Evolutionary conservation across 495 filamentous ascomycete species (phyloP).

Genomic region (Annulohypoxylon moriforme): DNA sequence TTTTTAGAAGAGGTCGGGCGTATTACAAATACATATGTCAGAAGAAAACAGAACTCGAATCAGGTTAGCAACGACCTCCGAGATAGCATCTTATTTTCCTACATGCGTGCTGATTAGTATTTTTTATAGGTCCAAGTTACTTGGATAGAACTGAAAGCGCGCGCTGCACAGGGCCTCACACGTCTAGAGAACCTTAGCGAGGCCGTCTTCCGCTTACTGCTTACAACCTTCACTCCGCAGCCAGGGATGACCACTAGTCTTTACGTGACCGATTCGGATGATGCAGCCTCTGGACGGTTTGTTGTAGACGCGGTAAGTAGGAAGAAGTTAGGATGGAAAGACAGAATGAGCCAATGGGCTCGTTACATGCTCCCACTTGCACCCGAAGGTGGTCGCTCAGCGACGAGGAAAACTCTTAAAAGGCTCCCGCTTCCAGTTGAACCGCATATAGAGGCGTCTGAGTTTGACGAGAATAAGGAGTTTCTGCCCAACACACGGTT

Average conservation of each 20-base stretch:
- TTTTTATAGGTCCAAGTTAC: constrained; percentile 46
- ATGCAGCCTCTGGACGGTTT: constrained; percentile 35
- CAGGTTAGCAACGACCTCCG: constrained; percentile 33
- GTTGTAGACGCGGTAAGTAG: constrained; percentile 39
- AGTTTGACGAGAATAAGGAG: constrained; percentile 2
- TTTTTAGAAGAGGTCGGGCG: constrained; percentile 55
- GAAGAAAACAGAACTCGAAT: constrained; percentile 29
- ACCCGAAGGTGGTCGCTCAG: not conserved
- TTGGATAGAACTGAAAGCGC: constrained; percentile 52
- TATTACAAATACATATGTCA: constrained; percentile 57
- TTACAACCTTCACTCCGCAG: constrained; percentile 50
- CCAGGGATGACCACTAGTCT: constrained; percentile 37
- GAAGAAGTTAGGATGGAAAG: constrained; percentile 57
- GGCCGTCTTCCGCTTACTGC: constrained; percentile 56
- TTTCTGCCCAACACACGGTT: not conserved
- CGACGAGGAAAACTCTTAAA: not conserved
- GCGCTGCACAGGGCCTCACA: constrained; percentile 13
- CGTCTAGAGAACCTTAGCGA: constrained; percentile 50
- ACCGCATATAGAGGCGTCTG: not conserved
- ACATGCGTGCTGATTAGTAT: constrained; percentile 24
- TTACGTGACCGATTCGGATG: not conserved
- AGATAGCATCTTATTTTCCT: not conserved
- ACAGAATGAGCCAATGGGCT: constrained; percentile 55
- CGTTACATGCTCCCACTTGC: constrained; percentile 40
- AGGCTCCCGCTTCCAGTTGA: constrained; percentile 36